Evolutionary conservation across 1,284 basidiomycete genomes (phyloP).

Genomic region (Cryptococcus depauperatus): DNA sequence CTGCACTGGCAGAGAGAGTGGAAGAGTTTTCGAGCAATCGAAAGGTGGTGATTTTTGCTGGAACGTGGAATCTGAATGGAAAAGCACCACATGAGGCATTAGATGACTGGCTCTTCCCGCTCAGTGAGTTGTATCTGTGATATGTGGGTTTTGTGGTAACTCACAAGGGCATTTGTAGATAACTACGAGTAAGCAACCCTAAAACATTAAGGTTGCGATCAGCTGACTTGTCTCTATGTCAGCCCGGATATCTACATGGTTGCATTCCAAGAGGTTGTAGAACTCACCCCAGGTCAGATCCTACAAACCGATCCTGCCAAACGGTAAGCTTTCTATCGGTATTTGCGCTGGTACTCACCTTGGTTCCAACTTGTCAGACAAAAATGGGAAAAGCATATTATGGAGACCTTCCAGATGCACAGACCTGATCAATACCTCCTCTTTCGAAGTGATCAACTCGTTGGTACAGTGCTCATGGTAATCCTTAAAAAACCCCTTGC

Average conservation of each 20-base stretch:
- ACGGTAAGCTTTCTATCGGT: slow-evolving; percentile 49
- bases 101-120: slow-evolving; percentile 82
- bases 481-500: slow-evolving; percentile 71
- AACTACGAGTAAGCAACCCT: slow-evolving; percentile 52
- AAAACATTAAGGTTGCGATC: background rate
- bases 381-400: slow-evolving; percentile 76
- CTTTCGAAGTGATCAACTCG: slow-evolving; percentile 87
- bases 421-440: slow-evolving; percentile 64
- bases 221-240: background rate
- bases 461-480: slow-evolving; percentile 86
- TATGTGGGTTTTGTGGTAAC: no score
- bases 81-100: slow-evolving; percentile 73
- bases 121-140: slow-evolving; percentile 55
- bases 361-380: slow-evolving; percentile 58
- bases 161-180: no score
- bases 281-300: slow-evolving; percentile 92
- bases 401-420: slow-evolving; percentile 65
- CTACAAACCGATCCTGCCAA: slow-evolving; percentile 93
- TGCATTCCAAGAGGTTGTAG: slow-evolving; percentile 96
- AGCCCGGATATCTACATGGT: slow-evolving; percentile 87
- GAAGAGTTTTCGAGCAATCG: slow-evolving; percentile 77
- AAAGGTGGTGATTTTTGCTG: slow-evolving; percentile 67
- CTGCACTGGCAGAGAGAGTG: slow-evolving; percentile 58
- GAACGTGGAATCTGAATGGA: slow-evolving; percentile 96
- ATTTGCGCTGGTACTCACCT: background rate